A percentile compares a stretch with the other conserved stretches of the same genome.
Conservation (phyloP, 2,329 filamentous ascomycete genomes). For the Botrytis deweyae region DNA sequence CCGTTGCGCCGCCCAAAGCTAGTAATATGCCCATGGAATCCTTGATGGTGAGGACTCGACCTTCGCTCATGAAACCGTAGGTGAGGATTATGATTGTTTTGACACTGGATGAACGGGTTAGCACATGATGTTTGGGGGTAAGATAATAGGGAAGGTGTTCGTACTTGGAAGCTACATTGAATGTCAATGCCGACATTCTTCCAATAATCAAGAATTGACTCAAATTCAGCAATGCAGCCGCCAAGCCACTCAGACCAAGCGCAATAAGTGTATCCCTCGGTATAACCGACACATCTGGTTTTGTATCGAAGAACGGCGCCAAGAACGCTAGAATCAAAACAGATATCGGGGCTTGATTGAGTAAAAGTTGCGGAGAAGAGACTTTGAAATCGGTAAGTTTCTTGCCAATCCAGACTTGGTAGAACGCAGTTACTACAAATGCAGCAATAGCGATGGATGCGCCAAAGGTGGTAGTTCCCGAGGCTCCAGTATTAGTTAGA, state of each 20-base stretch:
- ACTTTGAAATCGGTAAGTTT: slow-evolving; percentile 48
- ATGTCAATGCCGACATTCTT: slow-evolving; percentile 38
- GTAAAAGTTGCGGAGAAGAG: slow-evolving; percentile 45
- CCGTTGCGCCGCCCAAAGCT: slow-evolving; percentile 46
- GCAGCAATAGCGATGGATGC: slow-evolving; percentile 45
- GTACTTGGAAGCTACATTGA: slow-evolving; percentile 38
- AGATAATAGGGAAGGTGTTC: slow-evolving; percentile 14
- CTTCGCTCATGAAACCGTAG: slow-evolving; percentile 48
- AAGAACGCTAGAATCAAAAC: slow-evolving; percentile 46
- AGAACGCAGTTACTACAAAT: slow-evolving; percentile 47
- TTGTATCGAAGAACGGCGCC: slow-evolving; percentile 45
- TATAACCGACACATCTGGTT: slow-evolving; percentile 34
- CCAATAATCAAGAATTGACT: slow-evolving; percentile 44
- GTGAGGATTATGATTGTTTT: slow-evolving; percentile 48
- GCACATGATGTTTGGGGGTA: not conserved
- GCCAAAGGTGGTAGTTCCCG: slow-evolving; percentile 43
- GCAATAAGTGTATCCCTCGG: slow-evolving; percentile 44
- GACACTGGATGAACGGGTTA: slow-evolving; percentile 39
- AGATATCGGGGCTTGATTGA: slow-evolving; percentile 48
- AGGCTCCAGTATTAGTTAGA: slow-evolving; percentile 45
- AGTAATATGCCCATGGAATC: slow-evolving; percentile 47
- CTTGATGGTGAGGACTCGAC: slow-evolving; percentile 42
- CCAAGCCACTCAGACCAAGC: slow-evolving; percentile 44
- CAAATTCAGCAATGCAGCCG: slow-evolving; percentile 43
- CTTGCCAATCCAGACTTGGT: slow-evolving; percentile 51